Conservation (phyloP, 345 rosid species). For the Abelmoschus esculentus region DNA sequence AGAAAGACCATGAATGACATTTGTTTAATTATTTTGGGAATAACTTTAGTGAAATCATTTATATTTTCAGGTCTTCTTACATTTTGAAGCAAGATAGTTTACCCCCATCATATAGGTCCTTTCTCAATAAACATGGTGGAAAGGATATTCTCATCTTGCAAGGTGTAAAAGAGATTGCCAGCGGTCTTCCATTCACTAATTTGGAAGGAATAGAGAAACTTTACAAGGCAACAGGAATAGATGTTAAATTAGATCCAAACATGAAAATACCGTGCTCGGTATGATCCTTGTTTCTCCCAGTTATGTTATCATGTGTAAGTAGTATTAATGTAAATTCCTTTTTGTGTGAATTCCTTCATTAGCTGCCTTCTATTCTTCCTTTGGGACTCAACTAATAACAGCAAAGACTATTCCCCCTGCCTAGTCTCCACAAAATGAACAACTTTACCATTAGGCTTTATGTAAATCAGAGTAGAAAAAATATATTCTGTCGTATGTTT, state of each 20-base stretch:
- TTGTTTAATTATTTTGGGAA: not conserved
- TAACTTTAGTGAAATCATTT: not conserved
- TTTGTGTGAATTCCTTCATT: not conserved
- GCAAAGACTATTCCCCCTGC: not conserved
- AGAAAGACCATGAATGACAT: too few species aligned
- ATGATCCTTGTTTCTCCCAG: slow-evolving; percentile 13
- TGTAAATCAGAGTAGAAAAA: too few species aligned
- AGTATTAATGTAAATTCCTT: not conserved
- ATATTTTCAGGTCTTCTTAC: slow-evolving; percentile 69
- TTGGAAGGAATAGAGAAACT: slow-evolving; percentile 60
- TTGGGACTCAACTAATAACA: not conserved
- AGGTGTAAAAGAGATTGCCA: slow-evolving; percentile 70
- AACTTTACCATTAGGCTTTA: not conserved
- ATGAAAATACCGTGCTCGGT: slow-evolving; percentile 88
- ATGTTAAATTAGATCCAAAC: slow-evolving; percentile 66
- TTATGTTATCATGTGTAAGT: not conserved
- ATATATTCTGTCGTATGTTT: too few species aligned
- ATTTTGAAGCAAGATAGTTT: slow-evolving; percentile 84
- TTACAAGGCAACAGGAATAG: slow-evolving; percentile 64
- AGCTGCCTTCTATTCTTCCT: not conserved
- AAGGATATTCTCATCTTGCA: slow-evolving; percentile 61
- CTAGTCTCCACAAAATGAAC: not conserved
- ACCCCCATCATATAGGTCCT: slow-evolving; percentile 87
- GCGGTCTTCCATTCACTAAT: slow-evolving; percentile 55
- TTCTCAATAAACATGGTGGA: slow-evolving; percentile 89